These are phyloP conservation scores for Sodiomyces alkalinus DNA, from an alignment of 2,329 filamentous ascomycete species.

Conservation along the genomic window DNA sequence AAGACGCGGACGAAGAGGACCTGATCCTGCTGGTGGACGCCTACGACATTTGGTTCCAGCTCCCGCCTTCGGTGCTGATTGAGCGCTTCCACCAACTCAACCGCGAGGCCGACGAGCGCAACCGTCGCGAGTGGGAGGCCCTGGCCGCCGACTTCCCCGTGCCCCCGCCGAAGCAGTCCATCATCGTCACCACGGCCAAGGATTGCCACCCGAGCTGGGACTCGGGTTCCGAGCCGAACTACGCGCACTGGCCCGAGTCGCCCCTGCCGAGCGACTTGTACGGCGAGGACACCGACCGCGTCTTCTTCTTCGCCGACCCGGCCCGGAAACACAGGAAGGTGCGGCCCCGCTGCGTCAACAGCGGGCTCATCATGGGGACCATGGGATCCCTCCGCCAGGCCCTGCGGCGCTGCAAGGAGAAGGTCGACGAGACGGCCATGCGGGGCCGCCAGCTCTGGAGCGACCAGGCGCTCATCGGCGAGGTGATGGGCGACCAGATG, in stretches of 20 bases:
- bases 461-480: constrained; percentile 21
- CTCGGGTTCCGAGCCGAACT: constrained; percentile 19
- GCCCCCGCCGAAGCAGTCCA: constrained; percentile 14
- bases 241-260: constrained; percentile 20
- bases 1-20: constrained; percentile 14
- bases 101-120: constrained; percentile 16
- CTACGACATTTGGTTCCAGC: constrained; percentile 23
- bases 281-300: constrained; percentile 16
- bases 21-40: constrained; percentile 21
- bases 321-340: constrained; percentile 18
- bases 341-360: constrained; percentile 19
- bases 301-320: constrained; percentile 11
- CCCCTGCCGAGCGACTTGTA: constrained; percentile 19
- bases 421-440: constrained; percentile 13
- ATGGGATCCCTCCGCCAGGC: constrained; percentile 13
- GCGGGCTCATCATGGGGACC: constrained; percentile 20
- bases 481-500: constrained; percentile 23
- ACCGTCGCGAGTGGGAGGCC: constrained; percentile 11
- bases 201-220: constrained; percentile 17
- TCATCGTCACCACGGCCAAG: constrained; percentile 18
- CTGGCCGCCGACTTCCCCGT: constrained; percentile 12
- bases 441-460: constrained; percentile 21
- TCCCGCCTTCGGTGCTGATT: constrained; percentile 20
- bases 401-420: constrained; percentile 13
- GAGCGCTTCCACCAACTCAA: constrained; percentile 20